Evolutionary conservation across 2,329 filamentous ascomycete genomes (phyloP).

Genomic region (Thyridium curvatum): DNA sequence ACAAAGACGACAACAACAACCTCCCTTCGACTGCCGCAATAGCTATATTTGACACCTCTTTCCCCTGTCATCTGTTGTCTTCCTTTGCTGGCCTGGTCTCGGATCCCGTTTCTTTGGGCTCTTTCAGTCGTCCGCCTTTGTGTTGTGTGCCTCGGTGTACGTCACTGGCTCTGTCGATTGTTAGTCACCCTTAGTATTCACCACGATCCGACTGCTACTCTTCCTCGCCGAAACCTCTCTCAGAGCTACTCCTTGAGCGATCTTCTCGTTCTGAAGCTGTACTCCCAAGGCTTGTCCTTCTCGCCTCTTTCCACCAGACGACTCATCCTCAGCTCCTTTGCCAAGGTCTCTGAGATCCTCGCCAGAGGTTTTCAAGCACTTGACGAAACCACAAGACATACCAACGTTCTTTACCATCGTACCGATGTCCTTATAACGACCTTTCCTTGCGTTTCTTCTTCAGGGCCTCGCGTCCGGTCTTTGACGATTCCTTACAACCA

Average conservation of each 20-base stretch:
- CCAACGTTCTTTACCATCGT: slow-evolving; percentile 17
- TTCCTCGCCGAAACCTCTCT: slow-evolving; percentile 2
- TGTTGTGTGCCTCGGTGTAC: no score
- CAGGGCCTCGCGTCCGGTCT: slow-evolving; percentile 14
- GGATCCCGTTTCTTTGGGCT: background rate
- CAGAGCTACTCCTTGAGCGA: no score
- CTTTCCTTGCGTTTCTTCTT: slow-evolving; percentile 17
- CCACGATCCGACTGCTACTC: no score
- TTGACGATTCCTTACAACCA: slow-evolving; percentile 15
- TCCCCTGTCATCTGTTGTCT: slow-evolving; percentile 20
- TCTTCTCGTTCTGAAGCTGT: no score
- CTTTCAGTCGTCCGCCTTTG: no score
- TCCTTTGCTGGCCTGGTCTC: slow-evolving; percentile 21
- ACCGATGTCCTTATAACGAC: slow-evolving; percentile 38
- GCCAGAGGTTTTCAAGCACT: slow-evolving; percentile 1
- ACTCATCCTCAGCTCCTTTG: background rate
- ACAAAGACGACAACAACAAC: slow-evolving; percentile 12
- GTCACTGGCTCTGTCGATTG: no score
- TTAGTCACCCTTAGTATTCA: no score
- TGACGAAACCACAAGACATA: slow-evolving; percentile 8
- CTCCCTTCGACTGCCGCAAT: slow-evolving; percentile 23
- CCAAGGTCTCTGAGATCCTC: slow-evolving; percentile 3
- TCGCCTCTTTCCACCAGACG: no score
- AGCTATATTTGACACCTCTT: slow-evolving; percentile 15
- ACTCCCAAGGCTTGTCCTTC: no score